Percentiles rank a stretch among this genome's conserved stretches.
These are phyloP conservation scores for Cladophialophora carrionii DNA, from an alignment of 2,329 filamentous ascomycete genomes.

Conservation along the genomic window DNA sequence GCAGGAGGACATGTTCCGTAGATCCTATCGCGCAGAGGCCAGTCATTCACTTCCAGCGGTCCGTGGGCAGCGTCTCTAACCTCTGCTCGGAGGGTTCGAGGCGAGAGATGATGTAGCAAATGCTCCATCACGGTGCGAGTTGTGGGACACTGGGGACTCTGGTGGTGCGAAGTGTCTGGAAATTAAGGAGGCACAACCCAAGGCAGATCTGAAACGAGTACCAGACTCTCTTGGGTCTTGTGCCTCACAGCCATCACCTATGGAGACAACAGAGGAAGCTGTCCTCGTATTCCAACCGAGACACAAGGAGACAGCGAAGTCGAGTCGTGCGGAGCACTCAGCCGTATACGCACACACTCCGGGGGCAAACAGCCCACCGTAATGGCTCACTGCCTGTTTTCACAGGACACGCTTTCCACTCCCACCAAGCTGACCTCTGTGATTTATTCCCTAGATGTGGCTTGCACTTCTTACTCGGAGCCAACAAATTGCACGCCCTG, in stretches of 20 bases:
- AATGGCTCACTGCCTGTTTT: background rate
- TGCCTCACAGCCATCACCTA: background rate
- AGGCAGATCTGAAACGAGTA: background rate
- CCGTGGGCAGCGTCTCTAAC: background rate
- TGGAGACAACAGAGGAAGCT: background rate
- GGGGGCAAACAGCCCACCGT: background rate
- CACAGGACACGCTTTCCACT: conserved; percentile 7
- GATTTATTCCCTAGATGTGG: background rate
- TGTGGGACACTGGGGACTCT: background rate
- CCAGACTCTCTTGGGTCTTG: background rate
- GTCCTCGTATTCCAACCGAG: background rate
- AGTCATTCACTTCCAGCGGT: background rate
- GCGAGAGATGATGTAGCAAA: background rate
- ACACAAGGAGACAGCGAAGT: background rate
- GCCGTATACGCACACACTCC: background rate
- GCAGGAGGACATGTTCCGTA: background rate
- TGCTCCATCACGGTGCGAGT: background rate
- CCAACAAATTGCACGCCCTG: background rate
- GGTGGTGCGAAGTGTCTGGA: too few species aligned
- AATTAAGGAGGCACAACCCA: background rate
- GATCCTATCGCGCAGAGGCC: background rate
- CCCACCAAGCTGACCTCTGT: background rate
- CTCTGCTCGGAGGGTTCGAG: background rate
- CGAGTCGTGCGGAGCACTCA: background rate
- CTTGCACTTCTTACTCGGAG: background rate